Percentiles rank a stretch among this genome's conserved stretches.
Conservation (phyloP, 2,329 filamentous ascomycete species). For the Phoma sp. region DNA sequence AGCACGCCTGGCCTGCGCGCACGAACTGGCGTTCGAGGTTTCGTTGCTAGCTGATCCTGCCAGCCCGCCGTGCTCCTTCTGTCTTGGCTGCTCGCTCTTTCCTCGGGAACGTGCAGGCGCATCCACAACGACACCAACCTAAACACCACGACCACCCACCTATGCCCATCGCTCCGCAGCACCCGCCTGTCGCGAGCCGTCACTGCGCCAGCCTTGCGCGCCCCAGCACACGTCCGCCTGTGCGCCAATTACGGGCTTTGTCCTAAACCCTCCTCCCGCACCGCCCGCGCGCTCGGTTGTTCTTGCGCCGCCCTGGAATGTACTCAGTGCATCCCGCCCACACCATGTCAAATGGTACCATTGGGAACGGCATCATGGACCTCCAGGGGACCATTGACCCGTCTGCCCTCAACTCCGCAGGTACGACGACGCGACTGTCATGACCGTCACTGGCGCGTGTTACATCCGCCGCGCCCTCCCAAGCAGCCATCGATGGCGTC, state of each 20-base stretch:
- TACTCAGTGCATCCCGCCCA: slow-evolving; percentile 51
- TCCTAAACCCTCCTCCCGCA: slow-evolving; percentile 30
- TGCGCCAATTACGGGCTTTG: slow-evolving; percentile 11
- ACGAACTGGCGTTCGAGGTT: slow-evolving; percentile 10
- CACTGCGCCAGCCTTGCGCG: slow-evolving; percentile 27
- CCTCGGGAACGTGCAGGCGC: slow-evolving; percentile 19
- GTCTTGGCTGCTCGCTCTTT: slow-evolving; percentile 21
- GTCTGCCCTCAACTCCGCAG: slow-evolving; percentile 48
- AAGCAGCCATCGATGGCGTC: slow-evolving; percentile 16
- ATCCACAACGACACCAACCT: slow-evolving; percentile 18
- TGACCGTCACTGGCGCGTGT: slow-evolving; percentile 21
- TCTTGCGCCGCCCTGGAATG: slow-evolving; percentile 48
- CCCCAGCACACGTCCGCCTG: slow-evolving; percentile 12
- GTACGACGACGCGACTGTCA: slow-evolving; percentile 32
- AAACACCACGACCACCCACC: slow-evolving; percentile 22
- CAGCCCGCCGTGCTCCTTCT: slow-evolving; percentile 1
- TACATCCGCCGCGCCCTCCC: slow-evolving; percentile 43
- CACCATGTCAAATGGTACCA: slow-evolving; percentile 49
- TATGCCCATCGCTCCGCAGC: slow-evolving; percentile 34
- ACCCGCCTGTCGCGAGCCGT: slow-evolving; percentile 28
- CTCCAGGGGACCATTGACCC: slow-evolving; percentile 52
- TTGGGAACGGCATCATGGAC: slow-evolving; percentile 52
- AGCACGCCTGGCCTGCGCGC: slow-evolving; percentile 11
- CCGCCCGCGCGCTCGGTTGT: slow-evolving; percentile 41
- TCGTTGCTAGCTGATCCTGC: not conserved